These are phyloP conservation scores for Pseudoscleropodium purum DNA, from an alignment of 225 moss, liverwort and hornwort species.

Conservation along the genomic window DNA sequence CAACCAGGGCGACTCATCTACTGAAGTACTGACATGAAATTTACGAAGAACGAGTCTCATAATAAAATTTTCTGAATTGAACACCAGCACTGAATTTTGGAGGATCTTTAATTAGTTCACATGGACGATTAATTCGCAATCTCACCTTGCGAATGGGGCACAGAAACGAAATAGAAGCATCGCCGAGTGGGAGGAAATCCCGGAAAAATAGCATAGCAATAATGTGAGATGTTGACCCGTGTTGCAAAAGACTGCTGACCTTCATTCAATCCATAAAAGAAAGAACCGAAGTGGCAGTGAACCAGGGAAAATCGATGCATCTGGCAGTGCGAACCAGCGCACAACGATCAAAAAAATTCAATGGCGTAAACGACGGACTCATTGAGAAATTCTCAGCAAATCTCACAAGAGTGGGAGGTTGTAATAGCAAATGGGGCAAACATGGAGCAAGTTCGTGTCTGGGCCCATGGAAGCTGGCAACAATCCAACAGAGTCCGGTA, in stretches of 20 bases:
- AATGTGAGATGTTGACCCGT: background rate
- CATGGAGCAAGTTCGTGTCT: conserved; percentile 36
- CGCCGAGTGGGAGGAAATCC: background rate
- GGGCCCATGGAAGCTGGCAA: conserved; percentile 23
- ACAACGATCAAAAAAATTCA: background rate
- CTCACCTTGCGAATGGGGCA: background rate
- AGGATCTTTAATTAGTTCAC: background rate
- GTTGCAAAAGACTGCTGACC: background rate
- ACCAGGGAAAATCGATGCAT: conserved; percentile 4
- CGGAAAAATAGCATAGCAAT: background rate
- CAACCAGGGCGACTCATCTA: background rate
- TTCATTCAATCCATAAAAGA: background rate
- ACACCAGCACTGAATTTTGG: background rate
- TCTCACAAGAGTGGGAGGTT: conserved; percentile 6
- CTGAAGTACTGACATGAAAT: background rate
- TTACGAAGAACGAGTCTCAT: background rate
- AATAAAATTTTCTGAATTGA: background rate
- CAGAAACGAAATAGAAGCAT: background rate
- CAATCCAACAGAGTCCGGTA: conserved; percentile 6
- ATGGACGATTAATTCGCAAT: background rate
- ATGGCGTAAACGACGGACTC: background rate
- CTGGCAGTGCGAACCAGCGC: conserved; percentile 2
- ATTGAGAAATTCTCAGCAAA: background rate
- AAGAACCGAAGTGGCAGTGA: background rate
- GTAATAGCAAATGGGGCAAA: conserved; percentile 31